These are phyloP conservation scores for Xerocomus amazonicus DNA, from an alignment of 1,284 basidiomycete genomes.

Conservation along the genomic window DNA sequence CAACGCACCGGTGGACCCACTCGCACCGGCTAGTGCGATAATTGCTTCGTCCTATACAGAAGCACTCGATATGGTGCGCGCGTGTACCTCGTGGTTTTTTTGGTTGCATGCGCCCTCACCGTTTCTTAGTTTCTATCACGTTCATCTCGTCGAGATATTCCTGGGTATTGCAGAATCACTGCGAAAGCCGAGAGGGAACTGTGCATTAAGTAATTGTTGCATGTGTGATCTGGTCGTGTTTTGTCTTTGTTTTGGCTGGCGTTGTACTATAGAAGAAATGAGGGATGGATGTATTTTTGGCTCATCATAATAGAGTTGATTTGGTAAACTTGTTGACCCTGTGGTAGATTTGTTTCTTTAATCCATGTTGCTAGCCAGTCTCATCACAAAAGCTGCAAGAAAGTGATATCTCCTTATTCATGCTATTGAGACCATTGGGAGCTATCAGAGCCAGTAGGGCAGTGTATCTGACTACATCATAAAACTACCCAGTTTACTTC, in stretches of 20 bases:
- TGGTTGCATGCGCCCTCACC: neutral
- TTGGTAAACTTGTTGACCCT: no score
- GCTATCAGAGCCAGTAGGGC: no score
- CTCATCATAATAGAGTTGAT: no score
- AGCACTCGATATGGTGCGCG: slow-evolving; percentile 52
- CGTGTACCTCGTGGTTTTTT: neutral
- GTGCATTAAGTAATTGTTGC: slow-evolving; percentile 29
- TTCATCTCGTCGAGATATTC: slow-evolving; percentile 58
- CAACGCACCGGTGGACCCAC: slow-evolving; percentile 43
- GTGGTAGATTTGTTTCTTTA: no score
- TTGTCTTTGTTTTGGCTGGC: neutral
- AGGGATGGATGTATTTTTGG: no score
- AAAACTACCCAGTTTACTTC: no score
- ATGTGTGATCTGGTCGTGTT: neutral
- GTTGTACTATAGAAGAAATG: no score
- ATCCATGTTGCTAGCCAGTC: no score
- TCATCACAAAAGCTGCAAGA: no score
- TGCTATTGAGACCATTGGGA: no score
- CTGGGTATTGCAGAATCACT: slow-evolving; percentile 59
- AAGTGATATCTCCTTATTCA: no score
- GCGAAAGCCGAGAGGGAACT: slow-evolving; percentile 50
- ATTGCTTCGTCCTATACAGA: slow-evolving; percentile 49
- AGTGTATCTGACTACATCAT: no score
- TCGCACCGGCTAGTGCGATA: slow-evolving; percentile 35
- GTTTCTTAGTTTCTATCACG: slow-evolving; percentile 30